Base-by-base conservation (phyloP, 805 yeast genomes). In the Komagataella kurtzmanii region DNA sequence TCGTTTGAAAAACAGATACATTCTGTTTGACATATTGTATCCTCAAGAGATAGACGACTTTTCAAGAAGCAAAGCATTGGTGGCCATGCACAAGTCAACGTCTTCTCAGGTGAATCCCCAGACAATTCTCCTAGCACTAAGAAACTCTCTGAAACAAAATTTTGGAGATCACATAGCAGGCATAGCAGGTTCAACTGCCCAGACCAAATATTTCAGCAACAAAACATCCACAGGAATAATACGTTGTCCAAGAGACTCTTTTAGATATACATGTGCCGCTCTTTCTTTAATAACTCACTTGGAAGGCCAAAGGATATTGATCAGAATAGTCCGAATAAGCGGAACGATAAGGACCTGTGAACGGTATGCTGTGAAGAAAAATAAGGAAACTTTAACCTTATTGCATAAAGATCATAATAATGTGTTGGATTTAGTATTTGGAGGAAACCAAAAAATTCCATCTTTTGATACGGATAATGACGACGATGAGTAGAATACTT, bases 291-390 rank as follows among this genome's bases (percentile, higher is more conserved):
- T 83, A 8, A 71, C 70, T 45, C 67, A 68, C 24, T 59, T 88
- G 2, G 80, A 73, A 17, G 79, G 75, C 19, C 60, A 61, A 30
- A 66, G 67, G 6, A 76, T 80, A 3, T 73, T 84, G 8, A 64
- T 89, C 14, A 72, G 81, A 51, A 82, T 86, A 24, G 67, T 76
- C 3, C 85, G 83, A 53, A 80, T 87, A 0, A 83, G 95, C 60
- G 98, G 97, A 0, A 88, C 97, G 0, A 89, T 90, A 36, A 83
- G 81, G 61, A 88, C 87, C 61, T 79, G 95, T 56, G 95, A 90
- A 61, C 76, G 80, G 56, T 77, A 72, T 53, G 83, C 89, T 0
- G 79, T 87, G 24, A 64, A 73, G 52, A 70, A 79, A 60, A 70
- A 73, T 50, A 65, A 69, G 46, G 55, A 66, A 47, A 66, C 76